phyloP scores from a whole-genome alignment of 1,284 basidiomycete genomes.

The Fomes fomentarius region DNA sequence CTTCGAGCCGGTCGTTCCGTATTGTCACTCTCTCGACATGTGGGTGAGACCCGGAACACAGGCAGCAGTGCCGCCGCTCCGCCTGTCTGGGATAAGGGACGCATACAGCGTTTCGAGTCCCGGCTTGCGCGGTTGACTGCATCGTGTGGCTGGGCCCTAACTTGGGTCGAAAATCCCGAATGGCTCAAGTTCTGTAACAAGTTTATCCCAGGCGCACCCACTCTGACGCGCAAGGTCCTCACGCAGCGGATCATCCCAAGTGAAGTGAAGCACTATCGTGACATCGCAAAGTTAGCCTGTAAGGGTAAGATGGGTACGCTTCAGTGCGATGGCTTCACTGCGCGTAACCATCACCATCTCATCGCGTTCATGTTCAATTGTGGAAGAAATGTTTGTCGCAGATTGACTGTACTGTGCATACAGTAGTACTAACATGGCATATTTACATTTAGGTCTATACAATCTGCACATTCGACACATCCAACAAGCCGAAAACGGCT shows the following conservation, averaged over 20 bases:
- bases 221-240: slow-evolving; percentile 22
- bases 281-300: neutral
- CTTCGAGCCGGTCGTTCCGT: no score
- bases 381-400: slow-evolving; percentile 13
- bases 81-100: no score
- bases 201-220: slow-evolving; percentile 28
- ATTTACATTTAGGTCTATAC: neutral
- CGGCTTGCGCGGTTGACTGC: no score
- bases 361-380: slow-evolving; percentile 16
- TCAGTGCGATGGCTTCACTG: slow-evolving; percentile 37
- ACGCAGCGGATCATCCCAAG: slow-evolving; percentile 23
- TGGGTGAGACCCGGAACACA: no score
- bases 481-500: slow-evolving; percentile 35
- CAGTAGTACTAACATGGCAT: neutral
- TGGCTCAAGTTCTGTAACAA: slow-evolving; percentile 27
- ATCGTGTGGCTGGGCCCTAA: no score
- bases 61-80: no score
- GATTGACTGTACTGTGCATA: neutral
- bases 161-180: no score
- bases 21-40: no score
- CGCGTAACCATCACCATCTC: slow-evolving; percentile 32
- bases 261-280: slow-evolving; percentile 8
- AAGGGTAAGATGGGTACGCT: slow-evolving; percentile 17
- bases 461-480: slow-evolving; percentile 24
- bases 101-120: no score